Percentiles rank a stretch among this genome's conserved stretches.
Evolutionary conservation across 371 early-diverging fungal genomes (phyloP).

Genomic region (Nematocida homosporus): DNA sequence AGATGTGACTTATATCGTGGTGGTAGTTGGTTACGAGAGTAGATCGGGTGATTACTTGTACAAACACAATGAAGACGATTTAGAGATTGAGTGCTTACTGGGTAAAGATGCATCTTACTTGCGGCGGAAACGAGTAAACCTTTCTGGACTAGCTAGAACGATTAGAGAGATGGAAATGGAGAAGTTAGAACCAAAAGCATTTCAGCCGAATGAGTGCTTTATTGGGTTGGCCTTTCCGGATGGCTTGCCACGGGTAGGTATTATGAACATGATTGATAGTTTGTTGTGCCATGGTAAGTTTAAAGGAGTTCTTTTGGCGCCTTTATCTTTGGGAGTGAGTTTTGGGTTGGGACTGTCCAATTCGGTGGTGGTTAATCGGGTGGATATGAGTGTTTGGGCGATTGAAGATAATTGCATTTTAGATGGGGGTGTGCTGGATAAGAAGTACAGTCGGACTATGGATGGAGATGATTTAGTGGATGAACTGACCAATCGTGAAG

Average conservation of each 20-base stretch:
- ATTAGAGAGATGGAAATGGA: slow-evolving; percentile 32
- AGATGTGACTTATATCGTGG: slow-evolving; percentile 39
- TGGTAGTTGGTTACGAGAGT: slow-evolving; percentile 44
- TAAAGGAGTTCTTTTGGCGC: slow-evolving; percentile 61
- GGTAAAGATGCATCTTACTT: background rate
- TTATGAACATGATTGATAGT: slow-evolving; percentile 61
- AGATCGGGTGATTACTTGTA: slow-evolving; percentile 28
- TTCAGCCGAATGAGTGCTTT: slow-evolving; percentile 34
- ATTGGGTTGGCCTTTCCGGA: slow-evolving; percentile 61
- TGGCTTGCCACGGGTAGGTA: slow-evolving; percentile 55
- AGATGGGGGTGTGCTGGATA: slow-evolving; percentile 6
- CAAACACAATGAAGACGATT: slow-evolving; percentile 40
- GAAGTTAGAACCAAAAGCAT: background rate
- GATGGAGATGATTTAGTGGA: slow-evolving; percentile 65
- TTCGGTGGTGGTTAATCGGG: slow-evolving; percentile 47
- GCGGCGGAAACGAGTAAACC: slow-evolving; percentile 14
- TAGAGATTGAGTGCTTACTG: slow-evolving; percentile 32
- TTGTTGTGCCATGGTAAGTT: slow-evolving; percentile 50
- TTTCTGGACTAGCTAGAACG: slow-evolving; percentile 17
- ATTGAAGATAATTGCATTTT: slow-evolving; percentile 65
- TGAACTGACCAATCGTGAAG: slow-evolving; percentile 60
- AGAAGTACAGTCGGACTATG: slow-evolving; percentile 5
- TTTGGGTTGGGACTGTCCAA: slow-evolving; percentile 41
- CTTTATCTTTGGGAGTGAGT: slow-evolving; percentile 53
- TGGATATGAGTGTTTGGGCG: slow-evolving; percentile 18